Percentiles rank a stretch among this genome's conserved stretches.
Conservation (phyloP, 768 basidiomycete genomes). For the Tylopilus sp. region DNA sequence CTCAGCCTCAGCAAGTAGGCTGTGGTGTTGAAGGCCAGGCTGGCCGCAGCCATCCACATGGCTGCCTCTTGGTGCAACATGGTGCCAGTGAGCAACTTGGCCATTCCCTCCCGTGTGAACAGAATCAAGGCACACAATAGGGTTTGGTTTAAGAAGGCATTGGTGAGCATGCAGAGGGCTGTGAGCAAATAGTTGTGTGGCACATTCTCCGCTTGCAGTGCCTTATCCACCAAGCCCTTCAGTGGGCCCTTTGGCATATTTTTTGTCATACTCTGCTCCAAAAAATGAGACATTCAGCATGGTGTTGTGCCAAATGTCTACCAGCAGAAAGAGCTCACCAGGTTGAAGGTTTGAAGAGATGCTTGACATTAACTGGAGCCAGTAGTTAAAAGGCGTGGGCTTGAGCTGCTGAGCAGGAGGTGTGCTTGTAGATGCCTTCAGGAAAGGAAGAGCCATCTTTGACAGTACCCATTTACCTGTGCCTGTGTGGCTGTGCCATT, state of each 20-base stretch:
- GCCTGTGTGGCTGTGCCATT: slow-evolving; percentile 27
- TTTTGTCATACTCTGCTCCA: slow-evolving; percentile 44
- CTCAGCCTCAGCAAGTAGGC: slow-evolving; percentile 62
- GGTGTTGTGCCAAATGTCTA: slow-evolving; percentile 80
- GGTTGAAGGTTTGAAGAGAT: slow-evolving; percentile 46
- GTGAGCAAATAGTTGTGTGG: slow-evolving; percentile 62
- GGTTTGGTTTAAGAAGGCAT: slow-evolving; percentile 50
- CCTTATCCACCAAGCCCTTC: slow-evolving; percentile 44
- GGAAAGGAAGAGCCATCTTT: slow-evolving; percentile 53
- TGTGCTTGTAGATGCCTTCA: slow-evolving; percentile 50
- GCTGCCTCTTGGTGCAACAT: slow-evolving; percentile 64
- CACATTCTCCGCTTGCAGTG: slow-evolving; percentile 29
- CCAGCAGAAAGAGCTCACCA: slow-evolving; percentile 69
- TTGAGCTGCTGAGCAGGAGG: slow-evolving; percentile 26
- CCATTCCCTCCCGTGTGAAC: slow-evolving; percentile 36
- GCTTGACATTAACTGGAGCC: slow-evolving; percentile 44
- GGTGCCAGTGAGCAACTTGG: slow-evolving; percentile 57
- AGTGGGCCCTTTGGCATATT: slow-evolving; percentile 40
- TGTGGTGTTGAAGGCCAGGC: slow-evolving; percentile 74
- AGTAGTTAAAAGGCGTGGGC: slow-evolving; percentile 41
- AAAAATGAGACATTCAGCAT: slow-evolving; percentile 60
- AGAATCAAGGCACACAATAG: slow-evolving; percentile 42
- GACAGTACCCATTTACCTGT: slow-evolving; percentile 50
- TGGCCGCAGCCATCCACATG: slow-evolving; percentile 78
- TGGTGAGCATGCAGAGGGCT: slow-evolving; percentile 63